Evolutionary conservation across 768 basidiomycete genomes (phyloP).

Genomic region (Pleurotus ostreatus): DNA sequence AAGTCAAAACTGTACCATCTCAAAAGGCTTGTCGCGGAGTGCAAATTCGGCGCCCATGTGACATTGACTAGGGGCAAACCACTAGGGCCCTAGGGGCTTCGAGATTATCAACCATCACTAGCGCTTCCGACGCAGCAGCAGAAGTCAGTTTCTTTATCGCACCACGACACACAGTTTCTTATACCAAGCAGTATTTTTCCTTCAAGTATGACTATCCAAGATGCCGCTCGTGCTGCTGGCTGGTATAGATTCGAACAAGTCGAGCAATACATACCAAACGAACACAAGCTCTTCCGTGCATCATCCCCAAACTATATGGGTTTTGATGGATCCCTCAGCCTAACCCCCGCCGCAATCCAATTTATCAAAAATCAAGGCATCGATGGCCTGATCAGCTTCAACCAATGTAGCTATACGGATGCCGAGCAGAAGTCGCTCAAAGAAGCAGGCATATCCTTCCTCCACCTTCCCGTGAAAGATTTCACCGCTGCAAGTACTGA

Average conservation of each 20-base stretch:
- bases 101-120: too few species aligned
- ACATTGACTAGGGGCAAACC: too few species aligned
- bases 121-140: too few species aligned
- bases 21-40: too few species aligned
- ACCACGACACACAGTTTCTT: too few species aligned
- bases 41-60: too few species aligned
- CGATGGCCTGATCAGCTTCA: slow-evolving; percentile 17
- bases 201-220: not conserved
- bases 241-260: slow-evolving; percentile 16
- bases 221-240: slow-evolving; percentile 1
- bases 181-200: too few species aligned
- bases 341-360: slow-evolving; percentile 12
- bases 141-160: too few species aligned
- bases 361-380: slow-evolving; percentile 13
- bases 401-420: slow-evolving; percentile 11
- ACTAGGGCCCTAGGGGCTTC: too few species aligned
- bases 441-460: slow-evolving; percentile 10
- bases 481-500: slow-evolving; percentile 15
- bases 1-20: too few species aligned
- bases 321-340: slow-evolving; percentile 12
- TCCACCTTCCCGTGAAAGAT: slow-evolving; percentile 17
- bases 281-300: slow-evolving; percentile 17
- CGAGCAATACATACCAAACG: slow-evolving; percentile 9
- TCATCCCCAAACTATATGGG: slow-evolving; percentile 18
- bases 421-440: slow-evolving; percentile 10